Evolutionary conservation across 1,284 basidiomycete genomes (phyloP).

Genomic region (Fomes fomentarius): DNA sequence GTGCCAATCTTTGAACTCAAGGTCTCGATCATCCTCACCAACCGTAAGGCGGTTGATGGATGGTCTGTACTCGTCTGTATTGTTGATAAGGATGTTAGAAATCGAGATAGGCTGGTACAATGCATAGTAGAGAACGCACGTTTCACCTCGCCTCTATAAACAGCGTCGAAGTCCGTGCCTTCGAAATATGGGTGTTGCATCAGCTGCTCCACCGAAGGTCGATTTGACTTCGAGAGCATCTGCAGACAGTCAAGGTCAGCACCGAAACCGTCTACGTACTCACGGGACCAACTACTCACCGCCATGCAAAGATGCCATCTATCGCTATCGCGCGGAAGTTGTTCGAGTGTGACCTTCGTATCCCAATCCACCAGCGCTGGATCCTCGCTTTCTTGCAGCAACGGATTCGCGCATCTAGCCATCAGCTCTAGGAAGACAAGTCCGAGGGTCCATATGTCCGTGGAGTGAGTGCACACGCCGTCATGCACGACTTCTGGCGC

Average conservation of each 20-base stretch:
- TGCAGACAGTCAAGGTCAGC: too few relatives aligned
- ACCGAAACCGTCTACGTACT: too few relatives aligned
- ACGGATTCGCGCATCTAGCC: not conserved
- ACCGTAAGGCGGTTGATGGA: not conserved
- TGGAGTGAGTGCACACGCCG: not conserved
- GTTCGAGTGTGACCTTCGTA: not conserved
- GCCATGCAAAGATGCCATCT: not conserved
- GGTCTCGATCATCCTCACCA: not conserved
- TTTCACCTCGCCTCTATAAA: not conserved
- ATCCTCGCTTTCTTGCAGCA: too few relatives aligned
- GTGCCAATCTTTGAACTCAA: conserved; percentile 6
- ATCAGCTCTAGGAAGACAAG: conserved; percentile 15
- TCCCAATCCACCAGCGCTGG: not conserved
- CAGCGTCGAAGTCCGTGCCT: not conserved
- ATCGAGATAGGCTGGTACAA: too few relatives aligned
- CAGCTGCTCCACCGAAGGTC: not conserved
- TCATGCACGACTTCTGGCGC: conserved; percentile 4
- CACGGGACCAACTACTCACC: not conserved
- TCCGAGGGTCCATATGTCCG: conserved; percentile 17
- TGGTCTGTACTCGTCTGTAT: not conserved
- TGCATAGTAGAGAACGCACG: not conserved
- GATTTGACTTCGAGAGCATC: not conserved
- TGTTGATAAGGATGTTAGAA: too few relatives aligned
- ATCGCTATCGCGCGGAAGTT: not conserved
- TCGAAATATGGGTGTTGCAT: not conserved